A percentile compares a stretch with the other conserved stretches of the same genome.
phyloP scores from a whole-genome alignment of 257 asterid species.

The Rhazya stricta region DNA sequence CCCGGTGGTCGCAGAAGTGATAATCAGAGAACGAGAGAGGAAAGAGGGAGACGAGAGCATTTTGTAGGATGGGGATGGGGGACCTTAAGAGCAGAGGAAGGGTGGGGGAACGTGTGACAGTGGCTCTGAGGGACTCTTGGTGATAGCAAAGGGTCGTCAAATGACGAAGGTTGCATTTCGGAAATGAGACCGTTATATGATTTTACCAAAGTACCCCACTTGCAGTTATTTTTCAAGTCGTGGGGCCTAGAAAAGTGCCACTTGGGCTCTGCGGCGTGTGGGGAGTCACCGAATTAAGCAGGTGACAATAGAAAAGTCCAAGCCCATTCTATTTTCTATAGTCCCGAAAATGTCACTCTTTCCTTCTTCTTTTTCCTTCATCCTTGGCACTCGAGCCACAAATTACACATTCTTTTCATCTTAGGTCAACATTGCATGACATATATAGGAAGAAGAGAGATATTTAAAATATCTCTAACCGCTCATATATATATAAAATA shows the following conservation, averaged over 20 bases:
- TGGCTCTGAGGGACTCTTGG: constrained; percentile 47
- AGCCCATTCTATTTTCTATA: no score
- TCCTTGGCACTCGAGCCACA: no score
- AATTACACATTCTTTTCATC: no score
- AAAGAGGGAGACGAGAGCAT: constrained; percentile 30
- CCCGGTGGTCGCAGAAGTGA: constrained; percentile 11
- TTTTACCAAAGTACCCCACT: neutral
- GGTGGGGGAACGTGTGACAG: constrained; percentile 10
- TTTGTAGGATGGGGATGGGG: constrained; percentile 39
- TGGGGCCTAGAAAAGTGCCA: neutral
- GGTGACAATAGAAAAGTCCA: no score
- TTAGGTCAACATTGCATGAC: no score
- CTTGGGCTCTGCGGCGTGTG: neutral
- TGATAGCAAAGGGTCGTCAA: constrained; percentile 50
- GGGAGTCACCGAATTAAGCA: no score
- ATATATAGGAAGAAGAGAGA: no score
- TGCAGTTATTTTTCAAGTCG: neutral
- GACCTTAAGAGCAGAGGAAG: constrained; percentile 15
- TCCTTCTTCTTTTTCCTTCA: no score
- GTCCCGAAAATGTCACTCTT: no score
- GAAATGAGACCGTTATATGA: neutral
- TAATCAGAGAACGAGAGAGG: constrained; percentile 14
- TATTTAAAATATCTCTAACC: no score
- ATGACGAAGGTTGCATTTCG: neutral
- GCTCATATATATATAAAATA: no score